Conservation (phyloP, 1,284 basidiomycete genomes). For the Heterobasidion occidentale region DNA sequence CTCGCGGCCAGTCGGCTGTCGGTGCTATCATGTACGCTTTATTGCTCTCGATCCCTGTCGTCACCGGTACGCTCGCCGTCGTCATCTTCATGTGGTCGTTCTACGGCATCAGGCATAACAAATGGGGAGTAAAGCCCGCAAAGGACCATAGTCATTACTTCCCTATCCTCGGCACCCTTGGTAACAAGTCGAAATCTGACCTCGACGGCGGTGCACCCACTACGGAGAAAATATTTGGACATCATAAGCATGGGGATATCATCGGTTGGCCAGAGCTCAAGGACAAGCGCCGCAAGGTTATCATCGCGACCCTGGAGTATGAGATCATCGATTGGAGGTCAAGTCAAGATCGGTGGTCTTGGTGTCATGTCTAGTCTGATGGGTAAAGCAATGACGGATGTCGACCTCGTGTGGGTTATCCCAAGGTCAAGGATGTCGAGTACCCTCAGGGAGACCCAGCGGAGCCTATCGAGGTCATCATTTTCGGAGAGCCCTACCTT, state of each 20-base stretch:
- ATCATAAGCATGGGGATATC: constrained; percentile 49
- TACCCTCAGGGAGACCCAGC: constrained; percentile 86
- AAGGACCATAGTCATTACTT: constrained; percentile 67
- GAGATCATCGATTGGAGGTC: constrained; percentile 92
- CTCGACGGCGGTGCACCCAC: constrained; percentile 38
- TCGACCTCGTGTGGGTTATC: constrained; percentile 90
- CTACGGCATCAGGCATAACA: constrained; percentile 91
- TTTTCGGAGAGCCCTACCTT: constrained; percentile 90
- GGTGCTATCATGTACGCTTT: constrained; percentile 83
- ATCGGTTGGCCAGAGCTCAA: constrained; percentile 93
- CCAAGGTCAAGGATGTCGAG: constrained; percentile 89
- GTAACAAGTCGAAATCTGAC: constrained; percentile 60
- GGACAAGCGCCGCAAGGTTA: constrained; percentile 80
- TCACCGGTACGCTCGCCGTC: constrained; percentile 79
- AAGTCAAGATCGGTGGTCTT: constrained; percentile 96
- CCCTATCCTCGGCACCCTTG: constrained; percentile 62
- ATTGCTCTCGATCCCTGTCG: constrained; percentile 71
- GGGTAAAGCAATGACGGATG: constrained; percentile 95
- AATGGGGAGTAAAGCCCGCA: constrained; percentile 72
- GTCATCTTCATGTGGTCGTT: constrained; percentile 90
- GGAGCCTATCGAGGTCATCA: constrained; percentile 90
- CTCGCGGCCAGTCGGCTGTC: constrained; percentile 73
- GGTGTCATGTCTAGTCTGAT: constrained; percentile 95
- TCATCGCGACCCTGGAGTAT: constrained; percentile 89
- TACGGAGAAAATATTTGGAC: constrained; percentile 58